Evolutionary conservation across 352 stramenopile species (phyloP).

Genomic region (Globisporangium okanoganense): DNA sequence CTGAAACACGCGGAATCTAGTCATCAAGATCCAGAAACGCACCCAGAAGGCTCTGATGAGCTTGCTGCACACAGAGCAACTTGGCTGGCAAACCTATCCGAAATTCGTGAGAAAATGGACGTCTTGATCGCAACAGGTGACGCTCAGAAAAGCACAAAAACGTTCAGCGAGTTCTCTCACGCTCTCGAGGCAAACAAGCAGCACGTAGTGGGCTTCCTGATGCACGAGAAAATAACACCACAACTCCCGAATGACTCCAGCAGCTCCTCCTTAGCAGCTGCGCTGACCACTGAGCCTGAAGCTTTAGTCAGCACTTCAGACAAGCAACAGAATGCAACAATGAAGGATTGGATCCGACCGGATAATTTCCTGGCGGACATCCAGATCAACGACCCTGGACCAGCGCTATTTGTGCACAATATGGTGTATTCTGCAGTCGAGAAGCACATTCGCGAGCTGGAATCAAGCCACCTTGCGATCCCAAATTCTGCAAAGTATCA

Average conservation of each 20-base stretch:
- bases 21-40: not conserved
- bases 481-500: slow-evolving; percentile 66
- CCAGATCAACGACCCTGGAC: slow-evolving; percentile 34
- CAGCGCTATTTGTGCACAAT: slow-evolving; percentile 53
- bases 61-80: not conserved
- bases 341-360: slow-evolving; percentile 24
- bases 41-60: not conserved
- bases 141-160: slow-evolving; percentile 5
- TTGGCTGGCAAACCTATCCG: not conserved
- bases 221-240: not conserved
- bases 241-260: not conserved
- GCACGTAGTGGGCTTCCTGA: slow-evolving; percentile 23
- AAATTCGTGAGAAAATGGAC: slow-evolving; percentile 7
- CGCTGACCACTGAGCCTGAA: not conserved
- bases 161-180: slow-evolving; percentile 27
- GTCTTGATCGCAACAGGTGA: not conserved
- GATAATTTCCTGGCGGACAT: slow-evolving; percentile 63
- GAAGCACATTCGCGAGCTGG: slow-evolving; percentile 60
- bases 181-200: slow-evolving; percentile 21
- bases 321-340: slow-evolving; percentile 1
- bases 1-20: not conserved
- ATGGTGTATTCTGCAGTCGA: slow-evolving; percentile 54
- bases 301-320: not conserved
- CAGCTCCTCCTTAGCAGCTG: not conserved
- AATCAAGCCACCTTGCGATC: slow-evolving; percentile 54